A percentile compares a stretch with the other conserved stretches of the same genome.
These are phyloP conservation scores for Cardamine chenopodiifolia DNA, from an alignment of 345 rosid genomes.

Conservation along the genomic window DNA sequence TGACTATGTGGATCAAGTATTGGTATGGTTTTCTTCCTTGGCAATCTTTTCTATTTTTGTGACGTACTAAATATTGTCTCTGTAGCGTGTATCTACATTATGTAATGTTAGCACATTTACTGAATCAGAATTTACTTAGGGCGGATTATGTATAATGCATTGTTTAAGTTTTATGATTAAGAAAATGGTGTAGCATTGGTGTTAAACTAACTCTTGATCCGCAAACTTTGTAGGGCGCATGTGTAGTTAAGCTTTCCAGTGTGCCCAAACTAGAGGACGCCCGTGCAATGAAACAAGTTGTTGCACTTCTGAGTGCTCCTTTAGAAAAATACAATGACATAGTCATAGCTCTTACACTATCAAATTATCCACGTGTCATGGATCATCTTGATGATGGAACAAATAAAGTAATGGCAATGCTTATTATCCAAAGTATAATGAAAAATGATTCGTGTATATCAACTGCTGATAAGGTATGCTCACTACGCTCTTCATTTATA, in stretches of 20 bases:
- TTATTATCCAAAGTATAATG: slow-evolving; percentile 85
- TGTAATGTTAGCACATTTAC: background rate
- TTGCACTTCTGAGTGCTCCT: slow-evolving; percentile 93
- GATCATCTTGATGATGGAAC: slow-evolving; percentile 84
- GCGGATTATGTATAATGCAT: slow-evolving; percentile 1
- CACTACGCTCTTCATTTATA: slow-evolving; percentile 26
- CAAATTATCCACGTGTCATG: slow-evolving; percentile 90
- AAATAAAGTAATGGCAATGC: slow-evolving; percentile 88
- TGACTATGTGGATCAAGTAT: slow-evolving; percentile 91
- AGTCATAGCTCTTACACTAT: slow-evolving; percentile 77
- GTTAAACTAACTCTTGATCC: slow-evolving; percentile 19
- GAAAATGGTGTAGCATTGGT: slow-evolving; percentile 5
- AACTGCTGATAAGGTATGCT: slow-evolving; percentile 70
- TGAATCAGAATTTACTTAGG: background rate
- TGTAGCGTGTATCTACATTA: slow-evolving; percentile 3
- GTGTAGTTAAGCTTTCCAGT: slow-evolving; percentile 70
- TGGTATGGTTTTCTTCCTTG: slow-evolving; percentile 59
- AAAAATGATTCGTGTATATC: slow-evolving; percentile 72
- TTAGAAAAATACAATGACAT: slow-evolving; percentile 83
- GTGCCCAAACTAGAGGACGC: slow-evolving; percentile 72
- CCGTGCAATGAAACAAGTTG: slow-evolving; percentile 84
- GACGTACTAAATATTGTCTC: background rate
- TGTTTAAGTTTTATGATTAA: slow-evolving; percentile 15
- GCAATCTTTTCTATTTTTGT: slow-evolving; percentile 6
- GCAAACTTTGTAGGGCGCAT: slow-evolving; percentile 61